A percentile compares a stretch with the other conserved stretches of the same genome.
Conservation (phyloP, 192 early-diverging fungal species). For the Radiomyces spectabilis region DNA sequence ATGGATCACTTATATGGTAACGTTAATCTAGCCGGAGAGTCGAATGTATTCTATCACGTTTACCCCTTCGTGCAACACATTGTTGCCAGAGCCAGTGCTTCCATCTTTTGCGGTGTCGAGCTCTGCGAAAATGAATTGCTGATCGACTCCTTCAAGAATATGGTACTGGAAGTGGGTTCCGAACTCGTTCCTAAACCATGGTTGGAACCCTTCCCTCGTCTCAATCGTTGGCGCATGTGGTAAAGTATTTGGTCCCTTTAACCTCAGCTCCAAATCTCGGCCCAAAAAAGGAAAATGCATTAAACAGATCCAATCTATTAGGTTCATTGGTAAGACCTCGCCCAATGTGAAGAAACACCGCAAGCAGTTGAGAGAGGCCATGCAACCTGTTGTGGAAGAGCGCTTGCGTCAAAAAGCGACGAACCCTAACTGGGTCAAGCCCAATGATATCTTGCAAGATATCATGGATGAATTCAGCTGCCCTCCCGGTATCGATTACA, state of each 20-base stretch:
- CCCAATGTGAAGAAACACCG: not conserved
- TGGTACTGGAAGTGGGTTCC: not conserved
- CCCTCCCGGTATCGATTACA: not conserved
- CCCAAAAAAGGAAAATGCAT: not conserved
- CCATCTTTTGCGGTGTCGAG: not conserved
- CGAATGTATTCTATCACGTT: not conserved
- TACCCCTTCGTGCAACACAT: slow-evolving; percentile 1
- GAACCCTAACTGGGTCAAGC: not conserved
- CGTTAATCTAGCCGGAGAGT: not conserved
- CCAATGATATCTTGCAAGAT: slow-evolving; percentile 11
- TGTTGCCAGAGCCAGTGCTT: not conserved
- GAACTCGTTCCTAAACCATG: not conserved
- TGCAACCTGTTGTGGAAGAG: not conserved
- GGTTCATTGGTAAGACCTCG: slow-evolving; percentile 2
- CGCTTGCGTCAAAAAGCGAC: not conserved
- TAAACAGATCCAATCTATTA: not conserved
- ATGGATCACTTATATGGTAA: not conserved
- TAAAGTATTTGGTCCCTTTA: no score
- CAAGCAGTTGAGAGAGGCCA: not conserved
- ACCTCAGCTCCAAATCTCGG: no score
- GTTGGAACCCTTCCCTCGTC: not conserved
- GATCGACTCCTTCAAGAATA: slow-evolving; percentile 11
- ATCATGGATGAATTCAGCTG: slow-evolving; percentile 3
- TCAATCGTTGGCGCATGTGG: not conserved
- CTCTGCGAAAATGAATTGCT: not conserved